phyloP scores from a whole-genome alignment of 148 eudicot species.

The Oxyria digyna region DNA sequence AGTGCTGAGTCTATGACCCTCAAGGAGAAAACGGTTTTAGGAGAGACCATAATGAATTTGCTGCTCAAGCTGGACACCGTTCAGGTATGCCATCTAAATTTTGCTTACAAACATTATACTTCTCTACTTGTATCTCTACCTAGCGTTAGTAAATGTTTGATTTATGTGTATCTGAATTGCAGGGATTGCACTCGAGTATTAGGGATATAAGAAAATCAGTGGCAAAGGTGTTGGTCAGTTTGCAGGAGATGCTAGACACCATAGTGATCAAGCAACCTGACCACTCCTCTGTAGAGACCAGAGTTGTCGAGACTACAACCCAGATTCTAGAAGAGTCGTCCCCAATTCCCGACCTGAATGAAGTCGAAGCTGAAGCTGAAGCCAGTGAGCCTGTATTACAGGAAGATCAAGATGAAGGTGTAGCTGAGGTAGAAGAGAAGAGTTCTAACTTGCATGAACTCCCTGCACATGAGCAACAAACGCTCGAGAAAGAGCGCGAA shows the following conservation, averaged over 20 bases:
- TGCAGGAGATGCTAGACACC: slow-evolving; percentile 60
- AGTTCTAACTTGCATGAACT: too few species aligned
- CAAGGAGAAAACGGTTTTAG: slow-evolving; percentile 32
- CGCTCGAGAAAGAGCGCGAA: too few species aligned
- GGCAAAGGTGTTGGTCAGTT: slow-evolving; percentile 51
- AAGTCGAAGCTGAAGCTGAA: not conserved
- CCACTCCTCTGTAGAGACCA: not conserved
- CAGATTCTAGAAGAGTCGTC: too few species aligned
- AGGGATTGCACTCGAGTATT: slow-evolving; percentile 54
- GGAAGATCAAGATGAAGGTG: not conserved
- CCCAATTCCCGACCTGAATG: not conserved
- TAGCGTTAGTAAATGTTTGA: too few species aligned
- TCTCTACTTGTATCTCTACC: too few species aligned
- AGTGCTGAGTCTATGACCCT: slow-evolving; percentile 8
- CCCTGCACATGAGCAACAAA: too few species aligned
- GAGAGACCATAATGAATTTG: slow-evolving; percentile 58
- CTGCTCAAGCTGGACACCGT: slow-evolving; percentile 60
- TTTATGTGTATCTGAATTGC: not conserved
- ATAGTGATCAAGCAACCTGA: slow-evolving; percentile 15
- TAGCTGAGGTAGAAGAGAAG: not conserved
- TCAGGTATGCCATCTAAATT: slow-evolving; percentile 33
- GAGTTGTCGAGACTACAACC: too few species aligned
- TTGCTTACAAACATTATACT: not conserved
- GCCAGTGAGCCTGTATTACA: not conserved
- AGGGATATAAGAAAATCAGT: slow-evolving; percentile 49